phyloP scores from a whole-genome alignment of 768 basidiomycete genomes.

The Trametes sanguinea region DNA sequence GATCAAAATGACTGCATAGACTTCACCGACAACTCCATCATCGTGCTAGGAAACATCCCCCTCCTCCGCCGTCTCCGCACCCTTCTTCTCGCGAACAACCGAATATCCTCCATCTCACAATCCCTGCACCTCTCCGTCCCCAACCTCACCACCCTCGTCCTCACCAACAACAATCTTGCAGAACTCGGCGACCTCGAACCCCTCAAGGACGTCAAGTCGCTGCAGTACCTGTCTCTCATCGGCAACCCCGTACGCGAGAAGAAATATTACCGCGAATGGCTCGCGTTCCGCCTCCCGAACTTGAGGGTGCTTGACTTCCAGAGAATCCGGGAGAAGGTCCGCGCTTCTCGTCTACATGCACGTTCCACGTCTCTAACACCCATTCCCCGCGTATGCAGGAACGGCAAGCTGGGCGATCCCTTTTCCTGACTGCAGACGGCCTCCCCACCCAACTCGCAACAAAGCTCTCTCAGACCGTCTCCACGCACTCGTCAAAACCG shows the following conservation, averaged over 20 bases:
- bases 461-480: conserved; percentile 71
- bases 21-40: conserved; percentile 89
- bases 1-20: conserved; percentile 95
- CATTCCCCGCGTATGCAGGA: conserved; percentile 51
- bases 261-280: conserved; percentile 97
- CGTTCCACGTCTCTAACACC: neutral
- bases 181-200: conserved; percentile 88
- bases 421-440: conserved; percentile 82
- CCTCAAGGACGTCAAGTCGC: conserved; percentile 69
- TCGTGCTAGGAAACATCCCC: conserved; percentile 81
- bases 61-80: conserved; percentile 82
- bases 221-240: conserved; percentile 75
- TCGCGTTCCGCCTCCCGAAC: conserved; percentile 83
- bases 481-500: conserved; percentile 62
- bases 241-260: conserved; percentile 88
- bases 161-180: conserved; percentile 78
- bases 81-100: conserved; percentile 87
- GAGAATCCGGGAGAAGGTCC: conserved; percentile 92
- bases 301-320: conserved; percentile 94
- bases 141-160: conserved; percentile 79
- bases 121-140: conserved; percentile 83
- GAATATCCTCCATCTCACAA: conserved; percentile 79
- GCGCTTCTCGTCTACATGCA: conserved; percentile 37
- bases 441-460: conserved; percentile 80
- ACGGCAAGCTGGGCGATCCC: conserved; percentile 66